Conservation (phyloP, 108 stramenopile genomes). For the Mediolabrus comicus region DNA sequence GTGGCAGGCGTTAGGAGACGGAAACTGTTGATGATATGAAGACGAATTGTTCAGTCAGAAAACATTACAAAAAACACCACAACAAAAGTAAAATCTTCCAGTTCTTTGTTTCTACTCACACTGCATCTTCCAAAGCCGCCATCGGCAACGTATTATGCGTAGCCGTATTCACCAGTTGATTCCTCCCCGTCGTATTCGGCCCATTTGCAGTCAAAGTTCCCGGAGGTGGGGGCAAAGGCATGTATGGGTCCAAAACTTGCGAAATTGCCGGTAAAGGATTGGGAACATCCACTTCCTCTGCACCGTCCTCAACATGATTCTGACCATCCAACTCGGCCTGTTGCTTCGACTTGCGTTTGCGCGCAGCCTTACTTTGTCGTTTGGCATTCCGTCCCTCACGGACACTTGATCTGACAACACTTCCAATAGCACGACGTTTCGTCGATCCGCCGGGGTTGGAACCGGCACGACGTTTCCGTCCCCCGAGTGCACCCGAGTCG, state of each 20-base stretch:
- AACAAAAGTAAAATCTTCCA: not conserved
- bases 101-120: constrained; percentile 50
- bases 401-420: constrained; percentile 65
- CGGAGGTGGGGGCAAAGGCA: constrained; percentile 15
- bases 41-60: no score
- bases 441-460: constrained; percentile 44
- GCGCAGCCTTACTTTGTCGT: constrained; percentile 54
- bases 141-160: constrained; percentile 59
- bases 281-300: constrained; percentile 10
- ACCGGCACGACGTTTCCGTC: not conserved
- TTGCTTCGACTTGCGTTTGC: constrained; percentile 16
- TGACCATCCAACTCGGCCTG: not conserved
- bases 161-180: constrained; percentile 46
- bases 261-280: constrained; percentile 65
- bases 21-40: constrained; percentile 59
- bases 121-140: constrained; percentile 79
- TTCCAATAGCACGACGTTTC: constrained; percentile 78
- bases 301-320: not conserved
- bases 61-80: not conserved
- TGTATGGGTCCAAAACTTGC: constrained; percentile 67
- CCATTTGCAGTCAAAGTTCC: not conserved
- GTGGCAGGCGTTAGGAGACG: constrained; percentile 74
- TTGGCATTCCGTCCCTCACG: constrained; percentile 59
- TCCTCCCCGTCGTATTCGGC: constrained; percentile 6
- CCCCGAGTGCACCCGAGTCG: not conserved